Base-by-base conservation (phyloP, 75 land plant genomes). In the Ceratopteris richardii region DNA sequence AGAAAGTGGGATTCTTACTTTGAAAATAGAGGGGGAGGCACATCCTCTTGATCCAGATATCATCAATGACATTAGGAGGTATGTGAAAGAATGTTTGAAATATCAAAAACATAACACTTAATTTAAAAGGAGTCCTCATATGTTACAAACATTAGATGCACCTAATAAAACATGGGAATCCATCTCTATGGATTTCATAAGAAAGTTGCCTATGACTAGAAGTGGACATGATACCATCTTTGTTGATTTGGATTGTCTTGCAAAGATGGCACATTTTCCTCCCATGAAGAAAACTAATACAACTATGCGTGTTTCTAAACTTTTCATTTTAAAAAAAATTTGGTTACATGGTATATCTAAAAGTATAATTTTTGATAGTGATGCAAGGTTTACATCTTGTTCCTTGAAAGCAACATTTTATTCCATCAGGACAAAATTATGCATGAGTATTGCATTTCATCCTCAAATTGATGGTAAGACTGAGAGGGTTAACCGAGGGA, bases 381-480 rank as follows among this genome's bases (percentile, higher is more conserved):
- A 62, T 31, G 4, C 28, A 0, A 29, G 44, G 0, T 73, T 73
- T 56, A 21, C 31, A 1, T 47, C 61, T 52, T 1, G 17, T 5
- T 74, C 67, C 40, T 67, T 66, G 70, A 20, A 40, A 14, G 51
- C 25, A n/a, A 18, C 50, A 0, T 63, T 67, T 16, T 23, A 56
- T 0, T 0, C 57, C 0, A 12, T 39, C 2, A 64, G 66, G 0
- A 51, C 56, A 2, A 9, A 44, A 3, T 20, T 66, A 4, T 2
- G 7, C 7, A 18, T 47, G 16, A 51, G 58, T 30, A 24, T 66
- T 3, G 31, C 51, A 0, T 52, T 57, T 46, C 71, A 74, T 20
- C 77, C 77, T 41, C 68, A 74, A 39, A 58, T 67, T 0, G 67
- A 74, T 54, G 71, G 71, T 0, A 58, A 74, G 41, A 59, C 53